Conservation (phyloP, 257 asterid species). For the Penstemon eatonii region DNA sequence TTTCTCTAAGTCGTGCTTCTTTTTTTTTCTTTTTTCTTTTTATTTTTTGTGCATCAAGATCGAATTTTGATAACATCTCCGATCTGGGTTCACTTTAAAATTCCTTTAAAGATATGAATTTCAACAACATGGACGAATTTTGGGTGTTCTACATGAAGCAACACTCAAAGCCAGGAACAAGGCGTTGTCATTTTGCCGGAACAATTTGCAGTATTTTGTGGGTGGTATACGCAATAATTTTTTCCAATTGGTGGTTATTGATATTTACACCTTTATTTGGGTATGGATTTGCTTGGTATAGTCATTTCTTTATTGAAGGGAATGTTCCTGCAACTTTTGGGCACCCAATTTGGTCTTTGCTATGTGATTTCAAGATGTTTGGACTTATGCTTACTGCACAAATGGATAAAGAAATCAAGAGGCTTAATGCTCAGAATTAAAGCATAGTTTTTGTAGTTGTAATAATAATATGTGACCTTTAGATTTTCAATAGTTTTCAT, state of each 20-base stretch:
- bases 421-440: too few relatives aligned
- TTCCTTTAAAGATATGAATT: constrained; percentile 51
- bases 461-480: too few relatives aligned
- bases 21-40: neutral
- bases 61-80: constrained; percentile 23
- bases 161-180: constrained; percentile 78
- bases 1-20: too few relatives aligned
- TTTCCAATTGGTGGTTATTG: constrained; percentile 68
- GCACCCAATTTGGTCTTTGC: constrained; percentile 90
- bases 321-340: constrained; percentile 92
- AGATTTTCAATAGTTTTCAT: too few relatives aligned
- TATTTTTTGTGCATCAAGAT: constrained; percentile 31
- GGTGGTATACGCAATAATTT: constrained; percentile 56
- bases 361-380: constrained; percentile 96
- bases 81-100: constrained; percentile 33
- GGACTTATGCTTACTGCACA: constrained; percentile 93
- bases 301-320: constrained; percentile 93
- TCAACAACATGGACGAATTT: constrained; percentile 89
- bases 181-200: constrained; percentile 95
- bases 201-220: constrained; percentile 75
- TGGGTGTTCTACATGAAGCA: constrained; percentile 94
- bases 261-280: constrained; percentile 74
- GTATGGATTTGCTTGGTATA: constrained; percentile 90
- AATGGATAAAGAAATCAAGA: constrained; percentile 85
- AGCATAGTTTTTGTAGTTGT: too few relatives aligned